Evolutionary conservation across 2,329 filamentous ascomycete species (phyloP), one percentile per base, ranked within the genome.

Genomic region (Dichotomopilus funicola): DNA sequence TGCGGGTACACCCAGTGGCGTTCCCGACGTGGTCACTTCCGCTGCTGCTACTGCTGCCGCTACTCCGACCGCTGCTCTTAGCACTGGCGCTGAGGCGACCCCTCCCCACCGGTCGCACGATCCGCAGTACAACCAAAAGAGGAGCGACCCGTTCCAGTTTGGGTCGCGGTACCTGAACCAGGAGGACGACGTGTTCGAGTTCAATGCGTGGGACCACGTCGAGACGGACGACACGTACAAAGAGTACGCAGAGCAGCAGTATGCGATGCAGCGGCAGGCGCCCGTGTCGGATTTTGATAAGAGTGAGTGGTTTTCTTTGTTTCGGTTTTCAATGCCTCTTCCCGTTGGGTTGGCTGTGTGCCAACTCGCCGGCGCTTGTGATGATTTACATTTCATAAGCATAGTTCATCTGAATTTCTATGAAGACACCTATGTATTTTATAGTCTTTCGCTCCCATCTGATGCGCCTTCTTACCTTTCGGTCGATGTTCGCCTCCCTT

Each of bases 121-220:
- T 66, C 83, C 88, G 41, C 66, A 74, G 60, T 74, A 86, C 70
- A 94, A 91, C 70, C 77, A 87, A 73, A 97, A 97, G 75, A 83
- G 90, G 65, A 88, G 76, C 68, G 91, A 96, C 68, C 94, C 94
- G 13, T 99, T 97, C 72, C 87, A 95, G 72, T 99, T 99, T 71
- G 94, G 94, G 59, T 94, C 89, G 48, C 89, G 92, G 57, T 88
- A 82, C 66, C 82, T 99, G 51, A 84, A 88, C 65, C 80, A 92
- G 70, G 83, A 85, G 67, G 91, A 96, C 74, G 81, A 97, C 69
- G 89, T 95, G 66, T 99, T 92, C 74, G 88, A 95, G 71, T 96
- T 94, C 82, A 99, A 99, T 72, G 94, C 94, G 40, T 99, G 94
- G 94, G 94, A 99, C 70, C 92, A 99, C 70, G 94, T 97, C 68